These are phyloP conservation scores for Letharia lupina DNA, from an alignment of 495 filamentous ascomycete species.

Conservation along the genomic window DNA sequence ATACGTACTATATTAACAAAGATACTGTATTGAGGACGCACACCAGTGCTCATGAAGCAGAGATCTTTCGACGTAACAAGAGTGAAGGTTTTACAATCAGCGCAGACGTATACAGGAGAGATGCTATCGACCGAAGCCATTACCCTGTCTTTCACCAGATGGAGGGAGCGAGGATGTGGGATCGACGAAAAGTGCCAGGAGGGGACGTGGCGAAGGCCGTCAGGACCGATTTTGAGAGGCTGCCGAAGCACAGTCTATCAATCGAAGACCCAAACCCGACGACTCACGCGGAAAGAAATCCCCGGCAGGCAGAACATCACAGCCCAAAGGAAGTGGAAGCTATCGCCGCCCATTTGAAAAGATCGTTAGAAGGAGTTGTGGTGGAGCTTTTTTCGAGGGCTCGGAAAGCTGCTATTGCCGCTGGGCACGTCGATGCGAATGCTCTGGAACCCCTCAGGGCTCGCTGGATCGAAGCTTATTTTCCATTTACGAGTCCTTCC, in stretches of 20 bases:
- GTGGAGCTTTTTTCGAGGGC: conserved; percentile 80
- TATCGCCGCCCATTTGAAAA: conserved; percentile 77
- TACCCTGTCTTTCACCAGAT: conserved; percentile 99
- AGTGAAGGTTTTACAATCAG: conserved; percentile 79
- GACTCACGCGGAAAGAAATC: conserved; percentile 71
- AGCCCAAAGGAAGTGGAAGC: conserved; percentile 69
- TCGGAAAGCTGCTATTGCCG: conserved; percentile 51
- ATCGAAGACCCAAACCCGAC: conserved; percentile 84
- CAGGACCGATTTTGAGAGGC: conserved; percentile 51
- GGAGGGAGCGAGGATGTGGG: conserved; percentile 91
- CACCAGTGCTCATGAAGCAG: conserved; percentile 85
- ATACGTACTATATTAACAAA: conserved; percentile 93
- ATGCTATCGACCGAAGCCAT: conserved; percentile 89
- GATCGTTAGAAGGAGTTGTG: conserved; percentile 80
- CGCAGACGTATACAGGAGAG: conserved; percentile 93
- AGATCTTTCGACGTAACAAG: conserved; percentile 59
- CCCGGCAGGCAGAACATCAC: conserved; percentile 66
- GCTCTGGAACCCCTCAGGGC: conserved; percentile 64
- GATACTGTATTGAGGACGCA: conserved; percentile 83
- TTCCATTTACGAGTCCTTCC: conserved; percentile 89
- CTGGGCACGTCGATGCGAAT: conserved; percentile 37
- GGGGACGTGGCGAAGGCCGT: conserved; percentile 54
- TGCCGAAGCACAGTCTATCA: conserved; percentile 61
- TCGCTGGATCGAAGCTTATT: conserved; percentile 91
- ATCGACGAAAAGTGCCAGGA: conserved; percentile 50